phyloP scores from a whole-genome alignment of 257 asterid genomes.

The Solanum sejunctum region DNA sequence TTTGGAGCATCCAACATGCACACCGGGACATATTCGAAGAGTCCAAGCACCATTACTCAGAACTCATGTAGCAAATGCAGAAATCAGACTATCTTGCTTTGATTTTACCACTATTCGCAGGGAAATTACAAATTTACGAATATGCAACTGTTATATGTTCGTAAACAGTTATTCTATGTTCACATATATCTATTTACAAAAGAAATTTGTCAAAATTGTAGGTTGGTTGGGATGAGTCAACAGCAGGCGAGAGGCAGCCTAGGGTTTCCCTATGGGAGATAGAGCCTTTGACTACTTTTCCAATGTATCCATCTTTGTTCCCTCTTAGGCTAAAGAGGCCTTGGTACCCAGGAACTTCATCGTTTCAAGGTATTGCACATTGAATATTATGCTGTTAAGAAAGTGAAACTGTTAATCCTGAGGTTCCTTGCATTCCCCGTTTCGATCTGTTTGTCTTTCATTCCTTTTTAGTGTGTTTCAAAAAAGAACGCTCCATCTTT shows the following conservation, averaged over 20 bases:
- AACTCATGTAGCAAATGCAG: background rate
- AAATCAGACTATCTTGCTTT: background rate
- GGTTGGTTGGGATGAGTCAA: conserved; percentile 99
- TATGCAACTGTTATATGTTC: background rate
- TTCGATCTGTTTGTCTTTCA: background rate
- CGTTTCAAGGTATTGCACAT: conserved; percentile 57
- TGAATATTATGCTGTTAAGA: background rate
- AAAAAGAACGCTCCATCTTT: background rate
- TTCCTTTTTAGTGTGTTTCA: background rate
- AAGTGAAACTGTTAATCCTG: background rate
- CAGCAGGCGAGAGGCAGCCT: conserved; percentile 97
- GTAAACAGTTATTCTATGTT: background rate
- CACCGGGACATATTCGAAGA: too few species aligned
- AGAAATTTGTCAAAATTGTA: conserved; percentile 6
- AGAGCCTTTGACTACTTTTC: conserved; percentile 94
- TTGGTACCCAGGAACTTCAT: conserved; percentile 94
- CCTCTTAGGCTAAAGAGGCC: conserved; percentile 93
- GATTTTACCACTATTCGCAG: background rate
- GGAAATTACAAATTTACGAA: background rate
- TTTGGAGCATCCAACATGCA: too few species aligned
- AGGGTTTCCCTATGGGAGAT: conserved; percentile 95
- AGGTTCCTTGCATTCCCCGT: background rate
- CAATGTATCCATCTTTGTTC: conserved; percentile 89
- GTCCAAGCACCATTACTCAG: background rate
- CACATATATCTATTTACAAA: background rate